Base-by-base conservation (phyloP, 1,284 basidiomycete species). In the Peniophora sp. region DNA sequence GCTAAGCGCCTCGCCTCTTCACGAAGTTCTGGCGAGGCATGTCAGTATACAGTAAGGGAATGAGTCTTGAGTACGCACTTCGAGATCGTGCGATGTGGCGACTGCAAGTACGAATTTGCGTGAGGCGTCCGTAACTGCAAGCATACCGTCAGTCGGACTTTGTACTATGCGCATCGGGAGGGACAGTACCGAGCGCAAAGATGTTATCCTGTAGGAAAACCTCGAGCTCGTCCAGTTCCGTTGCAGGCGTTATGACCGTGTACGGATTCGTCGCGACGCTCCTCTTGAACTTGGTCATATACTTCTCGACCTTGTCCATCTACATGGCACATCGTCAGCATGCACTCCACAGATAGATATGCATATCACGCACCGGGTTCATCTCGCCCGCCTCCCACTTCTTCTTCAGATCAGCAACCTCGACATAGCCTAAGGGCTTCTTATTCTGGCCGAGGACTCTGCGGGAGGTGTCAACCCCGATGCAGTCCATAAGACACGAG, bases 91-190 rank as follows among this genome's bases (percentile, higher is more conserved):
- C 43, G 71, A 66, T 12, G 92, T 95, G 1, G 89, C 91, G 0
- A 95, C 85, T 0, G 75, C 92, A 34, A 94, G 74, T 1, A 94
- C 90, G 61, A 94, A 94, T 63, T 92, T 92, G 53, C 91, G 78
- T 49, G 79, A 78, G 44, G 69, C 66, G 64, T 95, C 92, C 5
- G 92, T 94, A 24, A 94, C 91, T 92, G 57, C 38, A 41, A n/a
- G 16, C n/a, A 36, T 10, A 17, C 38, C 38, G 8, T 41, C 38
- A n/a, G 38, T 20, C 38, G 16, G n/a, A 16, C 5, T n/a, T 41
- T 8, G 19, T 8, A 8, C 38, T 8, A 41, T 6, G 8, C 5
- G 27, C 12, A 32, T 32, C 3, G 8, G 44, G 23, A 3, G 24
- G 3, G 23, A 20, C 77, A n/a, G 48, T 51, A 88, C 90, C 85